Evolutionary conservation across 78 protist genomes (phyloP), one percentile per base, ranked within the genome.

Genomic region (Dictyostelium intermedium): DNA sequence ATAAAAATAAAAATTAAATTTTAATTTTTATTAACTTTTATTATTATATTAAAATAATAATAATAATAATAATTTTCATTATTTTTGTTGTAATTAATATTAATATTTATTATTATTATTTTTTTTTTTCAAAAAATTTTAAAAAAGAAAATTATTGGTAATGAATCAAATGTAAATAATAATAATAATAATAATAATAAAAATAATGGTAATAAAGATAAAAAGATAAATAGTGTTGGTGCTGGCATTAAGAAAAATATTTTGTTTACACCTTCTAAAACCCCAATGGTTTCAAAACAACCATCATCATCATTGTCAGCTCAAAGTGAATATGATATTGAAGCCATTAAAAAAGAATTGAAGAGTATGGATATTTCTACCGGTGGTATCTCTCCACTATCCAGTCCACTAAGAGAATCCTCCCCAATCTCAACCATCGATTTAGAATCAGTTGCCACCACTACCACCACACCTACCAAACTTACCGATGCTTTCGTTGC

Each of bases 261-360:
- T 72, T 72, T 72, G 39, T 72, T 72, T 34, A 72, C 79, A 2
- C 79, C 79, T 30, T 72, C 79, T 18, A 72, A 72, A 72, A 34
- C 13, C 25, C 34, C 79, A 72, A 72, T 34, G 79, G 79, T 34
- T 72, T 34, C 45, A 27, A 25, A 25, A 11, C 18, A 30, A 34
- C 20, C 39, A 32, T 32, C 78, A 32, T 14, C 39, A 72, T 66
- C 35, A 66, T 11, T 30, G 35, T 11, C 3, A 25, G 16, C 18
- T 14, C 27, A 72, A 72, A 16, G 6, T 32, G 35, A 30, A 16
- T 72, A 30, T 30, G 79, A 72, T 72, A 34, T 72, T 34, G 43
- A 30, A 18, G 13, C 79, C 45, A 72, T 72, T 34, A 20, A 72
- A 72, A 72, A 72, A 27, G 79, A 72, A 30, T 72, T 72, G 79